Percentiles rank a stretch among this genome's conserved stretches.
Evolutionary conservation across 164 flowering plant genomes (phyloP).

Genomic region (Malania oleifera): DNA sequence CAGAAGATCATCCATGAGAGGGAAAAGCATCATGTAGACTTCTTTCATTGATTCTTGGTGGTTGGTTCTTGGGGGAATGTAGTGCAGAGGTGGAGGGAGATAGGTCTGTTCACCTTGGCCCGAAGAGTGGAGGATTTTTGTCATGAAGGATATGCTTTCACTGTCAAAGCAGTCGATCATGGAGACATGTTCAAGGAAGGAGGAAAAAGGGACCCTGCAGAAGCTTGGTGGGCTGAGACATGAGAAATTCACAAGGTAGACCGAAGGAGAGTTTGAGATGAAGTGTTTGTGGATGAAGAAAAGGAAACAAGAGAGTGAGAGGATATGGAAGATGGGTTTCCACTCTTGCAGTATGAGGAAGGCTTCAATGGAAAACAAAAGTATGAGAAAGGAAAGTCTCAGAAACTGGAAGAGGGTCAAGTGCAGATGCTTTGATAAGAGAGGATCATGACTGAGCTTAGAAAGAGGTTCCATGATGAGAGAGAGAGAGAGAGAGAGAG

Average conservation of each 20-base stretch:
- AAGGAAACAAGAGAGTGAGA: conserved; percentile 11
- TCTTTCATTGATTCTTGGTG: conserved; percentile 46
- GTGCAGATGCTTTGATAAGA: conserved; percentile 9
- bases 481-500: not conserved
- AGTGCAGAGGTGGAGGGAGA: conserved; percentile 61
- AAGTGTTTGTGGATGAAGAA: conserved; percentile 15
- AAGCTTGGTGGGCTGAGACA: conserved; percentile 50
- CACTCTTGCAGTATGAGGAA: conserved; percentile 15
- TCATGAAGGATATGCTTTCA: conserved; percentile 56
- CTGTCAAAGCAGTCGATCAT: conserved; percentile 26
- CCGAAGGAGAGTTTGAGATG: conserved; percentile 19
- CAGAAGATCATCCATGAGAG: conserved; percentile 57
- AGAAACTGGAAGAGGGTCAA: conserved; percentile 13
- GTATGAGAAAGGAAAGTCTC: conserved; percentile 11
- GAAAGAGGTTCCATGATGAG: conserved; percentile 13
- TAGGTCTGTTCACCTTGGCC: conserved; percentile 57
- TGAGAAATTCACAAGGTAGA: conserved; percentile 64
- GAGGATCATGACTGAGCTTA: conserved; percentile 8
- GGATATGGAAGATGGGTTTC: conserved; percentile 22
- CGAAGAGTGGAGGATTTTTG: conserved; percentile 40
- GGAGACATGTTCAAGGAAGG: conserved; percentile 46
- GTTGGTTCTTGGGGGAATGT: conserved; percentile 52
- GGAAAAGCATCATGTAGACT: conserved; percentile 50
- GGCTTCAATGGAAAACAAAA: conserved; percentile 19
- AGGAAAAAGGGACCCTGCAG: conserved; percentile 47